Conservation (phyloP, 305 asterid species). For the Rubia tinctorum region DNA sequence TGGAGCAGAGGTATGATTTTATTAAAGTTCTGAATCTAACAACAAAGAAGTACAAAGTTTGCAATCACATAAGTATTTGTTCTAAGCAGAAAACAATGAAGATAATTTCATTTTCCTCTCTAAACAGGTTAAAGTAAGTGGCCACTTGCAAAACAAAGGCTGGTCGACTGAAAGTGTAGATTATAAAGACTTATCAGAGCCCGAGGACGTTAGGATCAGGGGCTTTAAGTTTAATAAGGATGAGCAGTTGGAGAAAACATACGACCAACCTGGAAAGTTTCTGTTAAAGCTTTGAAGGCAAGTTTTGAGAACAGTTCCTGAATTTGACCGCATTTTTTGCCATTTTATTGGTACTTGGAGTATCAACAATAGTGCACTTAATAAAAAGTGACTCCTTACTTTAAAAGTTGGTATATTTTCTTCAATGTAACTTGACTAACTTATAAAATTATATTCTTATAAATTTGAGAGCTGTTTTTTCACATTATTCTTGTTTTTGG, state of each 20-base stretch:
- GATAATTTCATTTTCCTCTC: background rate
- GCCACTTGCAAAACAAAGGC: slow-evolving; percentile 65
- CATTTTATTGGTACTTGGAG: too few species aligned
- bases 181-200: slow-evolving; percentile 49
- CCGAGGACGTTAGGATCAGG: slow-evolving; percentile 88
- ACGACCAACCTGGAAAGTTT: slow-evolving; percentile 59
- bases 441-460: too few species aligned
- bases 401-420: too few species aligned
- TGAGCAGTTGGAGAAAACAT: slow-evolving; percentile 72
- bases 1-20: slow-evolving; percentile 74
- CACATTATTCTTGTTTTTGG: too few species aligned
- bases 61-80: background rate
- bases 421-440: too few species aligned
- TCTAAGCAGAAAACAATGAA: background rate
- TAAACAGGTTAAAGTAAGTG: slow-evolving; percentile 68
- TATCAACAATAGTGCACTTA: too few species aligned
- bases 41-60: background rate
- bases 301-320: background rate
- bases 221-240: slow-evolving; percentile 70
- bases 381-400: too few species aligned
- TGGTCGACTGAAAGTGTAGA: slow-evolving; percentile 72
- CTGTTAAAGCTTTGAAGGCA: slow-evolving; percentile 37
- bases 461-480: too few species aligned
- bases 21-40: background rate
- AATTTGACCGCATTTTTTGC: background rate